A percentile compares a stretch with the other conserved stretches of the same genome.
These are phyloP conservation scores for Cystofilobasidium ferigula DNA, from an alignment of 768 basidiomycete species.

Conservation along the genomic window DNA sequence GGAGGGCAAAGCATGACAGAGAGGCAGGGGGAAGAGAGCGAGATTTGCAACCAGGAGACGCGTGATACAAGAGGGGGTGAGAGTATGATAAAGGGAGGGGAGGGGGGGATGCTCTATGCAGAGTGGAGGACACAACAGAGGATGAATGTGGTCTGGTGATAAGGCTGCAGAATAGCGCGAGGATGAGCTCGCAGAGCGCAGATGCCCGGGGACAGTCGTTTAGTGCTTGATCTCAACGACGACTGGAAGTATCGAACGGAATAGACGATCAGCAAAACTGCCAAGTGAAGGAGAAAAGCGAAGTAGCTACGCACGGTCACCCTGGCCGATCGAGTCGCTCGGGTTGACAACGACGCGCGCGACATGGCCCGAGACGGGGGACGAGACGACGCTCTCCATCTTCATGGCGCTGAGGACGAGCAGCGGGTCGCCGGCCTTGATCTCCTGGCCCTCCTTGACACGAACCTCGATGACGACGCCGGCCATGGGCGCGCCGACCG, in stretches of 20 bases:
- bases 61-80: too few species aligned
- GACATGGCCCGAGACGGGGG: slow-evolving; percentile 91
- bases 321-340: slow-evolving; percentile 91
- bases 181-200: too few species aligned
- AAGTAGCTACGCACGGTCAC: slow-evolving; percentile 45
- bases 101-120: too few species aligned
- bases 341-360: slow-evolving; percentile 84
- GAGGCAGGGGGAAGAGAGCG: too few species aligned
- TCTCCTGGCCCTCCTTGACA: slow-evolving; percentile 93
- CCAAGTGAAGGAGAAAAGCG: background rate
- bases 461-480: slow-evolving; percentile 97
- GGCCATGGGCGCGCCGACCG: slow-evolving; percentile 60
- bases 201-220: background rate
- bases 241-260: background rate
- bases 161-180: too few species aligned
- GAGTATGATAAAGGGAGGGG: too few species aligned
- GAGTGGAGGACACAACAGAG: too few species aligned
- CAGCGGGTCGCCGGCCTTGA: slow-evolving; percentile 95
- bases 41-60: too few species aligned
- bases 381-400: slow-evolving; percentile 97
- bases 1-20: too few species aligned
- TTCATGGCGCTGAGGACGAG: slow-evolving; percentile 96
- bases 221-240: slow-evolving; percentile 25
- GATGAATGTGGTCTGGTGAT: too few species aligned
- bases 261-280: background rate